Evolutionary conservation across 2,329 filamentous ascomycete genomes (phyloP), one percentile per base, ranked within the genome.

Genomic region (Bipolaris cookei): DNA sequence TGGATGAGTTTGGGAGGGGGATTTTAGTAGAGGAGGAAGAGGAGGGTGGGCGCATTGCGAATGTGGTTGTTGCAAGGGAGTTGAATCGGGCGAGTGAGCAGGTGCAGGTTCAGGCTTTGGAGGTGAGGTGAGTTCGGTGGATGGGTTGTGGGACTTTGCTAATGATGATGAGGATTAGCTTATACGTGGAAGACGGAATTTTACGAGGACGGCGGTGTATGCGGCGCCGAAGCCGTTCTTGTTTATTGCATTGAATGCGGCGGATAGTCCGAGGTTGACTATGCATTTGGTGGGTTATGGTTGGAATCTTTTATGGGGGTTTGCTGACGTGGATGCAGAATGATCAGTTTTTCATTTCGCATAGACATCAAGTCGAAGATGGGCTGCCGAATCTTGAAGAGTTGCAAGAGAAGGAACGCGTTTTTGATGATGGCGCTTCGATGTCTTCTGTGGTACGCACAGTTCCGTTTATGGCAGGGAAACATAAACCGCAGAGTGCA

Each of bases 321-420:
- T 28, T 38, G 3, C 88, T 47, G 83, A 67, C 80, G 20, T 77
- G 76, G 30, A 7, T 83, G 88, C 83, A 91, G 75, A 96, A 92
- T 67, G 92, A 98, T 57, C 86, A 90, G 62, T 89, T 98, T 64
- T 91, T 92, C 72, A 88, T 98, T 56, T 94, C 91, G 0, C 93
- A 98, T 75, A 91, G 88, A 79, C 92, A 98, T 69, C 84, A 88
- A 55, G 81, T 84, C 3, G 80, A 83, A 1, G 87, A 94, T 71
- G 91, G 89, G 0, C 89, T 92, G 60, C 83, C 87, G 4, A 90
- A 95, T 62, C 76, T 94, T 0, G 90, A 96, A 58, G 88, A 91
- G 34, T 42, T 67, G 7, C 61, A 65, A 49, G 54, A 57, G 8
- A 67, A 67, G 23, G 63, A 63, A 32, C 58, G 42, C 6, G 35